Evolutionary conservation across 1,139 yeast species (phyloP).

Genomic region (Yamadazyma conglobata): DNA sequence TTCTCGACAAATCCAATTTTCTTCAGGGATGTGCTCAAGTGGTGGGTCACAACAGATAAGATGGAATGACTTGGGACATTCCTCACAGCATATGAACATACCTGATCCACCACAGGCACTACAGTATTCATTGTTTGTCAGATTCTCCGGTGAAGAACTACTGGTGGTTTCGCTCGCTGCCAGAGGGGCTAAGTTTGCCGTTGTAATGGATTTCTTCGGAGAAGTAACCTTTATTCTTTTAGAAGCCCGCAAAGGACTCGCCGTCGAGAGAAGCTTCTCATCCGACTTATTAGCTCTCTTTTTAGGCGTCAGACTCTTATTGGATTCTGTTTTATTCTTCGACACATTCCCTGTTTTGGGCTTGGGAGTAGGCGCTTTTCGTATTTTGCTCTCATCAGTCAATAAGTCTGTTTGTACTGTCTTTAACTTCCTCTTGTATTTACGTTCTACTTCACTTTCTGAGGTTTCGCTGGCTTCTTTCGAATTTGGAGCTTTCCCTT

Average conservation of each 20-base stretch:
- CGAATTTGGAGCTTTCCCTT: conserved; percentile 3
- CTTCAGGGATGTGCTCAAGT: conserved; percentile 76
- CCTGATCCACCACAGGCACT: conserved; percentile 87
- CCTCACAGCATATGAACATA: conserved; percentile 85
- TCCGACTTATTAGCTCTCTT: no score
- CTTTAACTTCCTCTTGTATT: conserved; percentile 6
- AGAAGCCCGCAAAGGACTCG: conserved; percentile 17
- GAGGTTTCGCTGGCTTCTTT: background rate
- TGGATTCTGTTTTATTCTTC: no score
- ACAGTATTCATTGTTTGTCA: conserved; percentile 82
- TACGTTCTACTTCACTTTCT: conserved; percentile 2
- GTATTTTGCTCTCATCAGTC: conserved; percentile 31
- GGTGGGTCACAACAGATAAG: conserved; percentile 93
- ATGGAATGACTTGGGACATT: conserved; percentile 90
- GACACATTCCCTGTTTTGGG: no score
- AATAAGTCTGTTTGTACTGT: conserved; percentile 23
- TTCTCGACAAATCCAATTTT: conserved; percentile 84
- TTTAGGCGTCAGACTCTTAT: no score
- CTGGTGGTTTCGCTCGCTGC: conserved; percentile 9
- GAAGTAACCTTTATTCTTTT: conserved; percentile 42
- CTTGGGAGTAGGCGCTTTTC: conserved; percentile 21
- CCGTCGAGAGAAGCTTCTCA: background rate
- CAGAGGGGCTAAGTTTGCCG: conserved; percentile 29
- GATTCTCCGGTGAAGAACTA: conserved; percentile 15
- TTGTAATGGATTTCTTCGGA: conserved; percentile 32